phyloP scores from a whole-genome alignment of 108 stramenopile species.

The Schizochytrium sp. region DNA sequence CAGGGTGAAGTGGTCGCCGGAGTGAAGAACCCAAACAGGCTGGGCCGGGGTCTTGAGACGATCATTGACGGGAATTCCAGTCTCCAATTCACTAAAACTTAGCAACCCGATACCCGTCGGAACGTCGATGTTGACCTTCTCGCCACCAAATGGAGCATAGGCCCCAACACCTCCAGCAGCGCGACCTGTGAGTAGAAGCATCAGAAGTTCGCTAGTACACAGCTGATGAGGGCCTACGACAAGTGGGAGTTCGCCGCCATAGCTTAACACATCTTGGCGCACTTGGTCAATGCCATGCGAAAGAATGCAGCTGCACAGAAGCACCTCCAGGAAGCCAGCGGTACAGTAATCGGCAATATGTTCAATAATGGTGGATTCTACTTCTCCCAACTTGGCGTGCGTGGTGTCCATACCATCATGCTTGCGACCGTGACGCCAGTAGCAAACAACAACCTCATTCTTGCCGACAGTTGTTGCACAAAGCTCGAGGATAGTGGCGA shows the following conservation, averaged over 20 bases:
- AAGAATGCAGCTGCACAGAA: conserved; percentile 17
- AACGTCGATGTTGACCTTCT: background rate
- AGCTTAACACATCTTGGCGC: background rate
- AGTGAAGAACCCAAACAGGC: conserved; percentile 39
- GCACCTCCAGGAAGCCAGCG: background rate
- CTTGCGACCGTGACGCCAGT: background rate
- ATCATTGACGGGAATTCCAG: conserved; percentile 39
- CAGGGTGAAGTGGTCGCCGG: conserved; percentile 52
- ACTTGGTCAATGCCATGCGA: conserved; percentile 11
- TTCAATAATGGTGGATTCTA: background rate
- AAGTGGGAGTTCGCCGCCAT: conserved; percentile 49
- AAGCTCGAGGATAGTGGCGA: background rate
- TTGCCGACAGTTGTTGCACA: background rate
- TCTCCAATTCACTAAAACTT: conserved; percentile 32
- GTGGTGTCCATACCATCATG: background rate
- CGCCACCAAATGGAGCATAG: conserved; percentile 1
- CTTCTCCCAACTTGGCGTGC: background rate
- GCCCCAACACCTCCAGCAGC: conserved; percentile 9
- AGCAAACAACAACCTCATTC: conserved; percentile 29
- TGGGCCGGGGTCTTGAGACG: background rate
- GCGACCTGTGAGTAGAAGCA: conserved; percentile 2
- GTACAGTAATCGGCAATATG: background rate
- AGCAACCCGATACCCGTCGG: conserved; percentile 26
- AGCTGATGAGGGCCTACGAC: conserved; percentile 48
- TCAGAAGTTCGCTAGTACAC: conserved; percentile 47